These are phyloP conservation scores for Boechera divaricarpa DNA, from an alignment of 345 rosid species.

Conservation along the genomic window DNA sequence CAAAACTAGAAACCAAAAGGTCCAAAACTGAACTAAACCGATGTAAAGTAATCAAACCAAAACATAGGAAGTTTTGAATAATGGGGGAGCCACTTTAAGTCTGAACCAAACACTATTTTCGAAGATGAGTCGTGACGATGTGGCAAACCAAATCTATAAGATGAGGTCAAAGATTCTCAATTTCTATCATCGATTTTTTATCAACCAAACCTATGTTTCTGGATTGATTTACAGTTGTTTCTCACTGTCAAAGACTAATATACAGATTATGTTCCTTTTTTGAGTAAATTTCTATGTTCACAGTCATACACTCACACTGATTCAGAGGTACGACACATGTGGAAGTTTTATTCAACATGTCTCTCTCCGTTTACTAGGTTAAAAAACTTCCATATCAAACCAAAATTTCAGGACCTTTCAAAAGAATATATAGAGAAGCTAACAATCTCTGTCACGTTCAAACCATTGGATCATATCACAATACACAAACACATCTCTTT, in stretches of 20 bases:
- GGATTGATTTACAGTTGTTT: background rate
- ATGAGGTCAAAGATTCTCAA: background rate
- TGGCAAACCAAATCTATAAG: background rate
- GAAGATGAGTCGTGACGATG: background rate
- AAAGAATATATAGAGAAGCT: background rate
- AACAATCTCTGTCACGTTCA: background rate
- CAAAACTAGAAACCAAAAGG: background rate
- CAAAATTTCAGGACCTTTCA: background rate
- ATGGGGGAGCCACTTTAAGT: background rate
- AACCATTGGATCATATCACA: background rate
- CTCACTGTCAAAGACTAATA: background rate
- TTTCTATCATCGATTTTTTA: background rate
- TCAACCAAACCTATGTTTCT: background rate
- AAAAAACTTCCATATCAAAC: background rate
- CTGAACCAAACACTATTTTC: background rate
- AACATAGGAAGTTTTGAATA: too few species aligned
- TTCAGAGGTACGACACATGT: background rate
- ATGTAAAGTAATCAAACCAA: too few species aligned
- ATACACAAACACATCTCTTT: background rate
- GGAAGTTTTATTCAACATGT: background rate
- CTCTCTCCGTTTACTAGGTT: background rate
- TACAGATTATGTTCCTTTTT: background rate
- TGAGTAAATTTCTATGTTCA: background rate
- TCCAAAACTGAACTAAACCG: background rate
- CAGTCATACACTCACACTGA: background rate